phyloP scores from a whole-genome alignment of 2,329 filamentous ascomycete genomes.

The Cephalotrichum gorgonifer region DNA sequence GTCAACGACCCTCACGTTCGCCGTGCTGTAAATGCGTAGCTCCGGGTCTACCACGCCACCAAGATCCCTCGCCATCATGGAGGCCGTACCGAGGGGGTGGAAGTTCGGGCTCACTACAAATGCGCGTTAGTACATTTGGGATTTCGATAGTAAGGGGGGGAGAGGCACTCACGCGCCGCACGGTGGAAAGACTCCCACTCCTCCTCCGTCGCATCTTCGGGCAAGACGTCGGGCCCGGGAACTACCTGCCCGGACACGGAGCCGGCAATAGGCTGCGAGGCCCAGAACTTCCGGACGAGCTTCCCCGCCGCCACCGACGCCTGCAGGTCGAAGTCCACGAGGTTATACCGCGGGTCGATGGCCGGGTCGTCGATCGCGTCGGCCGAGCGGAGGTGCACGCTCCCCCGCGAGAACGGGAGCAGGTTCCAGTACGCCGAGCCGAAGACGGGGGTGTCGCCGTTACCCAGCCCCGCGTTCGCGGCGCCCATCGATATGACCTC shows the following conservation, averaged over 20 bases:
- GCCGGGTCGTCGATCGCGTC: slow-evolving; percentile 26
- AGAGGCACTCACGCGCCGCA: slow-evolving; percentile 19
- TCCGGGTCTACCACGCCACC: slow-evolving; percentile 33
- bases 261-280: slow-evolving; percentile 16
- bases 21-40: slow-evolving; percentile 35
- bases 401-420: slow-evolving; percentile 35
- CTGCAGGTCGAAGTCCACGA: slow-evolving; percentile 4
- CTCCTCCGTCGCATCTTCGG: slow-evolving; percentile 21
- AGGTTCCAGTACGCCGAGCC: slow-evolving; percentile 24
- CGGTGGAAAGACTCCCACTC: slow-evolving; percentile 23
- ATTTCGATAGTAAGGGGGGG: too few relatives aligned
- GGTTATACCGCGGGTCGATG: slow-evolving; percentile 8
- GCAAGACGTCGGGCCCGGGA: slow-evolving; percentile 14
- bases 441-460: slow-evolving; percentile 14
- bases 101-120: slow-evolving; percentile 22
- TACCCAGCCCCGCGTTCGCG: slow-evolving; percentile 17
- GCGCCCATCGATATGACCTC: slow-evolving; percentile 40
- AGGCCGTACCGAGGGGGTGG: slow-evolving; percentile 32
- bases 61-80: slow-evolving; percentile 32
- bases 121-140: too few relatives aligned
- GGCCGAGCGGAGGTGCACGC: slow-evolving; percentile 40
- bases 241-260: slow-evolving; percentile 10
- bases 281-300: slow-evolving; percentile 19
- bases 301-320: slow-evolving; percentile 20
- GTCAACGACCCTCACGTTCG: slow-evolving; percentile 36